Evolutionary conservation across 805 yeast species (phyloP), one percentile per base, ranked within the genome.

Genomic region (Isabelozyma heimii): DNA sequence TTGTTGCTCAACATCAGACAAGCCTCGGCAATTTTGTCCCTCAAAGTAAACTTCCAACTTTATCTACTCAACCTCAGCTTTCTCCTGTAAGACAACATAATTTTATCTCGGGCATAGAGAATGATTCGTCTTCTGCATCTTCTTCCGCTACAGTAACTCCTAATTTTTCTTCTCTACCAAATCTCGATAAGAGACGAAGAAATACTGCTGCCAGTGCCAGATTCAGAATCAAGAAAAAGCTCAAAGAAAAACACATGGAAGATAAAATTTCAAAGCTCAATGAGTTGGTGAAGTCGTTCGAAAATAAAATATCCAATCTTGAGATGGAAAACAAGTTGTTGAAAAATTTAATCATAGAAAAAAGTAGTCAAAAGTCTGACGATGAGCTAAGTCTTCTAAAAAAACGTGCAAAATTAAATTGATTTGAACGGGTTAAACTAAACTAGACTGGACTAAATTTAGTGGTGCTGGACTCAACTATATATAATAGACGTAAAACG

Each of bases 201-300:
- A 83, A 82, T 59, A 81, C 88, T 1, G 82, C 83, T 4, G 89
- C 89, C 0, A 76, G 83, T 42, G 88, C 88, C 0, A 66, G 87
- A 46, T 84, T 84, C 63, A 66, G 89, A 54, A 70, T 80, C 41
- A 84, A 83, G 65, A 82, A 82, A 73, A 83, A 82, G 60, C 58
- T 76, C 52, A 81, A 73, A 60, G 86, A 82, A 55, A 77, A 75
- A 56, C 81, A 81, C 58, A 77, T 84, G 83, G 84, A 81, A 54
- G 67, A 66, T 42, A 73, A 67, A 42, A 72, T 81, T 15, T 59
- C 58, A 39, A 62, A 65, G 35, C 69, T 82, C 42, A 71, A 70
- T 43, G 81, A 77, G 33, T 62, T 67, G 51, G 76, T 82, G n/a
- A 61, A 66, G 16, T 56, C 57, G 8, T 76, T 76, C 49, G 82